Base-by-base conservation (phyloP, 345 rosid species). In the Arabis alpina region DNA sequence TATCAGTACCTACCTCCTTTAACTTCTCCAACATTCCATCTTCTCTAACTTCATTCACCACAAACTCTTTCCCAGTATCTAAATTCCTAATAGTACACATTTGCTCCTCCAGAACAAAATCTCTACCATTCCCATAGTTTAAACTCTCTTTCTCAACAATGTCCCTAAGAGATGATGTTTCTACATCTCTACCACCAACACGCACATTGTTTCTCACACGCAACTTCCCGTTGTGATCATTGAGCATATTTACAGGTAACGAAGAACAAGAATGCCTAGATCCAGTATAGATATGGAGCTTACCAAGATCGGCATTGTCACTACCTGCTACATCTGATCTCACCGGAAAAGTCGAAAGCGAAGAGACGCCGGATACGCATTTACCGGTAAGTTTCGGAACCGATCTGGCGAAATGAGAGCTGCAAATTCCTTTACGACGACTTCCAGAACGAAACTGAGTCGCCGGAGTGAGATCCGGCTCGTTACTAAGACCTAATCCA, bases 51-150 rank as follows among this genome's bases (percentile, higher is more conserved):
- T 93, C 98, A 52, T 93, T 89, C 61, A 91, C 92, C 43, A 93
- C 88, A 79, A 93, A 89, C 81, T 87, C 88, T 68, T 83, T 81
- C 24, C 98, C 98, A 52, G 86, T 86, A 79, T 91, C 98, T 52
- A 93, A 88, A 78, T 91, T 85, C 81, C 80, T 87, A 47, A 93
- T 87, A 1, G 88, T 80, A 71, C 98, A 88, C 58, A 70, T 85
- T 67, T 80, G 83, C 48, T 77, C 81, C 68, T 74, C 67, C 7
- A 76, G 36, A 24, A 16, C 68, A 43, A 64, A 58, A 28, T 53
- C 69, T 66, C 77, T 83, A 23, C 75, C 80, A 60, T 71, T 76
- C 28, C 47, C 54, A 52, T 58, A 1, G 6, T 12, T 15, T 4
- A 66, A 52, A 24, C 73, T 66, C 25, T 44, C 36, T 15, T 54